Conservation (phyloP, 2,329 filamentous ascomycete species). For the Trichoderma lentiforme region DNA sequence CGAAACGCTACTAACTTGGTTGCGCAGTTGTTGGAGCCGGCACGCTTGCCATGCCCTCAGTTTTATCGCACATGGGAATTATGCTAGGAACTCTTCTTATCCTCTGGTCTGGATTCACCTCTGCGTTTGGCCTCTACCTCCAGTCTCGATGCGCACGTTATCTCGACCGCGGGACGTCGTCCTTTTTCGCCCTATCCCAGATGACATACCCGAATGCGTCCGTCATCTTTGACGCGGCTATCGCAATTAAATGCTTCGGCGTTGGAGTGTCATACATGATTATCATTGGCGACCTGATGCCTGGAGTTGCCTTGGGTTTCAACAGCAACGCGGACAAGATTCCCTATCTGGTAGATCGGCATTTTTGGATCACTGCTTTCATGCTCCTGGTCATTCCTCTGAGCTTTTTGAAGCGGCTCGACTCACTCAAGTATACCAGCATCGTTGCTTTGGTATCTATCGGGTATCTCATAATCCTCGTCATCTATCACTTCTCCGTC, state of each 20-base stretch:
- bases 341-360: slow-evolving; percentile 78
- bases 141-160: slow-evolving; percentile 92
- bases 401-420: slow-evolving; percentile 84
- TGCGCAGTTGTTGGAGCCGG: slow-evolving; percentile 84
- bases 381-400: slow-evolving; percentile 95
- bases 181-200: slow-evolving; percentile 95
- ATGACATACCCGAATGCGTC: slow-evolving; percentile 95
- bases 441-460: slow-evolving; percentile 89
- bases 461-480: slow-evolving; percentile 86
- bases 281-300: slow-evolving; percentile 98
- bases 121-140: slow-evolving; percentile 91
- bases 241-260: slow-evolving; percentile 96
- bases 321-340: slow-evolving; percentile 57
- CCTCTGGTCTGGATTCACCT: slow-evolving; percentile 83
- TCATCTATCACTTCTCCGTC: slow-evolving; percentile 85
- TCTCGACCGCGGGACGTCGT: slow-evolving; percentile 80
- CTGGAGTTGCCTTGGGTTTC: slow-evolving; percentile 84
- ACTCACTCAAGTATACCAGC: slow-evolving; percentile 97
- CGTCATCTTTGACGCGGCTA: slow-evolving; percentile 91
- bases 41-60: slow-evolving; percentile 91
- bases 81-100: slow-evolving; percentile 79
- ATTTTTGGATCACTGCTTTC: slow-evolving; percentile 97
- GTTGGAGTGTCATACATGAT: slow-evolving; percentile 97
- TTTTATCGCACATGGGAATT: slow-evolving; percentile 94
- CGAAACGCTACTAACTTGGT: slow-evolving; percentile 18